Evolutionary conservation across 768 basidiomycete genomes (phyloP).

Genomic region (Pholiota microspora): DNA sequence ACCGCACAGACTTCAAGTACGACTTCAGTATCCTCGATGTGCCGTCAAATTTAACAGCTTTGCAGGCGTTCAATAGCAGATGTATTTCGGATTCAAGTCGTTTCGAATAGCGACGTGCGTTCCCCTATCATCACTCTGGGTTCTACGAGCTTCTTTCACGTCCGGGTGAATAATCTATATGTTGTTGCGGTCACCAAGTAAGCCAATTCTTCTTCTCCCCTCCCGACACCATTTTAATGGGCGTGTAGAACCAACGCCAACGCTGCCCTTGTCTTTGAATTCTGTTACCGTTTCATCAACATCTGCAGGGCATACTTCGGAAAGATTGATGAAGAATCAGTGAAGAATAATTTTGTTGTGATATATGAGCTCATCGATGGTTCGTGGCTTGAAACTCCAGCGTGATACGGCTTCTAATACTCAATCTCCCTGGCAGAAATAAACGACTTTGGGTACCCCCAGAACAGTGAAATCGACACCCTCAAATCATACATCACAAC

Average conservation of each 20-base stretch:
- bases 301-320: constrained; percentile 97
- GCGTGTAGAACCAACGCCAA: constrained; percentile 84
- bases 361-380: constrained; percentile 99
- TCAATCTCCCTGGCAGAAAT: constrained; percentile 55
- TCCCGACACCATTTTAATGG: background rate
- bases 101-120: constrained; percentile 94
- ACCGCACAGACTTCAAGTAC: constrained; percentile 96
- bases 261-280: constrained; percentile 97
- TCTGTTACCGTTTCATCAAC: constrained; percentile 92
- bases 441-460: constrained; percentile 98
- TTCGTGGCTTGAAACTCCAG: constrained; percentile 33
- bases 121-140: constrained; percentile 97
- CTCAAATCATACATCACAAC: constrained; percentile 98
- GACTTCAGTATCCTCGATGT: constrained; percentile 21
- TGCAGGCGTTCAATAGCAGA: constrained; percentile 92
- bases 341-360: constrained; percentile 99
- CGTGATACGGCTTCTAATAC: background rate
- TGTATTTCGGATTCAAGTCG: constrained; percentile 98
- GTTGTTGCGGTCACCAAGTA: constrained; percentile 96
- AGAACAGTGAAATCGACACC: constrained; percentile 98
- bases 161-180: constrained; percentile 92
- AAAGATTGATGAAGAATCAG: constrained; percentile 95
- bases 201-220: constrained; percentile 43
- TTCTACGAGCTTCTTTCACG: constrained; percentile 98
- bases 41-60: constrained; percentile 8